Percentiles rank a stretch among this genome's conserved stretches.
Conservation (phyloP, 805 yeast species). For the Cyberlindnera petersonii region DNA sequence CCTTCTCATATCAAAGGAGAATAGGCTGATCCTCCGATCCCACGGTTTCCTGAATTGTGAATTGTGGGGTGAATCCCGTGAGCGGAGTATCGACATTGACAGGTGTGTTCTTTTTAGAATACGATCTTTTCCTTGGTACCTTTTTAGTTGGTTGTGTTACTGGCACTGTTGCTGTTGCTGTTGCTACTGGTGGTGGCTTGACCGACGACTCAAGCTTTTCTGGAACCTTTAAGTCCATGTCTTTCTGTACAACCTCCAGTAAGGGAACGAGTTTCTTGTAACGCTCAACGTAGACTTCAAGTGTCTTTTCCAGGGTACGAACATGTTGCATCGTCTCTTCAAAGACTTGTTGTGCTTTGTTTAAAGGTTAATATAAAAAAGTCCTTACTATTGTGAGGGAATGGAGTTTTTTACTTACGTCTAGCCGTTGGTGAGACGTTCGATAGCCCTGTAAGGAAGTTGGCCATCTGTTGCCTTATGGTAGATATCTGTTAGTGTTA, state of each 20-base stretch:
- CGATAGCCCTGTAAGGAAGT: conserved; percentile 33
- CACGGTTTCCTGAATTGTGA: conserved; percentile 11
- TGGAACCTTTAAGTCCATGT: conserved; percentile 49
- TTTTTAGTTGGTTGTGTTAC: no score
- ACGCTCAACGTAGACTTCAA: conserved; percentile 43
- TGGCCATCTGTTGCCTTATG: conserved; percentile 39
- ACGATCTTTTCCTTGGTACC: conserved; percentile 19
- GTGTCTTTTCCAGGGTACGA: conserved; percentile 33
- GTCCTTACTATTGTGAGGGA: no score
- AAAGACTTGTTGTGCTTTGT: conserved; percentile 25
- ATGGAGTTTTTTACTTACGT: conserved; percentile 18
- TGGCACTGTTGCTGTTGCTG: conserved; percentile 2
- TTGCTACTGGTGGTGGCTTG: conserved; percentile 36
- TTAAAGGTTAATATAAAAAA: background rate
- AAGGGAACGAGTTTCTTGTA: conserved; percentile 44
- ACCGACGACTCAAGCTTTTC: conserved; percentile 70
- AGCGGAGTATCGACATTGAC: conserved; percentile 14
- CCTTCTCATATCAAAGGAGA: conserved; percentile 15
- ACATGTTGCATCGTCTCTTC: conserved; percentile 34
- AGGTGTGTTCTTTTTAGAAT: conserved; percentile 18
- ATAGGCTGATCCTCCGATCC: conserved; percentile 26
- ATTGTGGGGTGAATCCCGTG: conserved; percentile 11
- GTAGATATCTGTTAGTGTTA: conserved; percentile 22
- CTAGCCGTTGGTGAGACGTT: conserved; percentile 35
- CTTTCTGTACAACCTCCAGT: conserved; percentile 43